Evolutionary conservation across 83 land plant species (phyloP).

Genomic region (Diphasiastrum complanatum): DNA sequence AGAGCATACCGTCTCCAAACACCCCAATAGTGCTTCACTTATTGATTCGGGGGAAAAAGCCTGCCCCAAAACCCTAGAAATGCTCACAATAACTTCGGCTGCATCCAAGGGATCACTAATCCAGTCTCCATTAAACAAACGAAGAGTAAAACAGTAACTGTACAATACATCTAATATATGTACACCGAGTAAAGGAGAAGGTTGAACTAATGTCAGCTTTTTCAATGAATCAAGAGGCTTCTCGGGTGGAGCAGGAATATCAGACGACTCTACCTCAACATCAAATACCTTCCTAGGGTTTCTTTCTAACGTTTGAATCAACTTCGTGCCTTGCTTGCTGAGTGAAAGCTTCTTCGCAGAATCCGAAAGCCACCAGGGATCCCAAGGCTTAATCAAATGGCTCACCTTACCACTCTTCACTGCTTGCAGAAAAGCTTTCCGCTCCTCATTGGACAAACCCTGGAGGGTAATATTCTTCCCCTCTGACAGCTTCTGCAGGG

Average conservation of each 20-base stretch:
- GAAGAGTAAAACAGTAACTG: constrained; percentile 80
- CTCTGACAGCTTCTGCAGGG: constrained; percentile 19
- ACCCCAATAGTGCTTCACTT: constrained; percentile 43
- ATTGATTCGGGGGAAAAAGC: constrained; percentile 56
- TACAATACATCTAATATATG: constrained; percentile 68
- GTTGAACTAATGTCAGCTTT: constrained; percentile 38
- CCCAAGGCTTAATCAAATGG: constrained; percentile 83
- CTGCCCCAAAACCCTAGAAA: constrained; percentile 61
- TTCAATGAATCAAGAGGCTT: constrained; percentile 47
- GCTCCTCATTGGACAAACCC: constrained; percentile 56
- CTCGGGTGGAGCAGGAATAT: constrained; percentile 65
- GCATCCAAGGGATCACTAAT: constrained; percentile 56
- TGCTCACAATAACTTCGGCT: constrained; percentile 42
- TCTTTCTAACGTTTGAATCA: constrained; percentile 34
- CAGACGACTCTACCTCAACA: constrained; percentile 17
- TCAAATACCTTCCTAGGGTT: constrained; percentile 12
- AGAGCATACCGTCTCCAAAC: constrained; percentile 68
- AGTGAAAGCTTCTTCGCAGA: constrained; percentile 48
- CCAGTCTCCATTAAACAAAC: constrained; percentile 89
- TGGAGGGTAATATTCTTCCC: constrained; percentile 42
- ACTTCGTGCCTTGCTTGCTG: constrained; percentile 47
- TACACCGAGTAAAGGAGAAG: constrained; percentile 66
- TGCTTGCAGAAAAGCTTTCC: constrained; percentile 56
- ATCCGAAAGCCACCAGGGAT: constrained; percentile 84
- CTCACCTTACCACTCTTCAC: constrained; percentile 70